Evolutionary conservation across 2,329 filamentous ascomycete genomes (phyloP), one percentile per base, ranked within the genome.

Genomic region (Tolypocladium tundrense): DNA sequence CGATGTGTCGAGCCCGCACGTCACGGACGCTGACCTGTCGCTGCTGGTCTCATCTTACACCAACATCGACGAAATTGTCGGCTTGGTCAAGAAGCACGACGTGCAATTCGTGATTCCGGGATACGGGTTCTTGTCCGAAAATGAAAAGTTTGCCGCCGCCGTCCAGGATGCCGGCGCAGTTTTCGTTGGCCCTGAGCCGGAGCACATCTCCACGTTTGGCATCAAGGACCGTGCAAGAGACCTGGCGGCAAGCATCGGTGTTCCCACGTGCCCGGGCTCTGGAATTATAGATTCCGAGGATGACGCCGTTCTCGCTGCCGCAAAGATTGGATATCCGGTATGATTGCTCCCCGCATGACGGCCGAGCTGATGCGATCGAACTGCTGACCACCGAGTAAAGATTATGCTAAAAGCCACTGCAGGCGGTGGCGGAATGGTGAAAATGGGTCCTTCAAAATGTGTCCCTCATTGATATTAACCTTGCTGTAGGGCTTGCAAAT

Each of bases 401-500:
- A 21, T 53, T n/a, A 72, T 73, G 67, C 72, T 84, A 39, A 88
- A 88, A 68, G 82, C 82, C 1, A 81, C 82, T 0, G 82, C 77
- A 35, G 82, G 82, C 4, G 84, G 86, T 1, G 86, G 85, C 5
- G 85, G 85, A 4, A 86, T 87, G 76, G 54, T 51, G 11, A 50
- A 21, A 14, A 37, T 21, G 1, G 13, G 13, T 16, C 37, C 11
- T 37, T 33, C 13, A 16, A 39, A 16, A 16, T 16, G 13, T 39
- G 37, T 39, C 37, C 13, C 37, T 39, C 37, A 16, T 39, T 37
- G 37, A 39, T n/a, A 45, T n/a, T 45, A 6, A 45, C 42, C n/a
- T 21, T 21, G 31, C 37, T 16, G 7, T 35, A 56, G 54, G 86
- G 86, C 0, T 73, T 86, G 57, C 74, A 81, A 37, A 79, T 80